These are phyloP conservation scores for Agastache rugosa DNA, from an alignment of 257 asterid genomes.

Conservation along the genomic window DNA sequence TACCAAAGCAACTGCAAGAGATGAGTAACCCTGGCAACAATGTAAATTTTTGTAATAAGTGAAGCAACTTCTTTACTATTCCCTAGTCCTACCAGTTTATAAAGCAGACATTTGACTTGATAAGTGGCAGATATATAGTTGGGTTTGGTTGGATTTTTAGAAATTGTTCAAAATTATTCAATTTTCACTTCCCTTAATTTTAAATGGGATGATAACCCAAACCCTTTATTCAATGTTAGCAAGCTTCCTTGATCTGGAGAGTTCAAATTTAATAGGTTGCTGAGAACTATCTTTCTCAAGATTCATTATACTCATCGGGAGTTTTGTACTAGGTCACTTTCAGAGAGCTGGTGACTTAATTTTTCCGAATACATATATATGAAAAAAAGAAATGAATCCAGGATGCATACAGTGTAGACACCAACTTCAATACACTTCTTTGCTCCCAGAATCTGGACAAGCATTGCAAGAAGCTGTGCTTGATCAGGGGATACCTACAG, in stretches of 20 bases:
- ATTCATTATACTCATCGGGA: not conserved
- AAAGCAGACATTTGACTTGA: conserved; percentile 1
- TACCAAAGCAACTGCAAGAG: conserved; percentile 84
- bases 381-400: conserved; percentile 6
- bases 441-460: conserved; percentile 86
- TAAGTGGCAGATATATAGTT: not conserved
- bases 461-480: conserved; percentile 95
- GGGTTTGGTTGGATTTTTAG: not conserved
- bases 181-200: not conserved
- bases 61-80: not conserved
- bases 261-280: not conserved
- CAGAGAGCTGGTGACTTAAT: not conserved
- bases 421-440: conserved; percentile 93
- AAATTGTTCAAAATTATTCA: not conserved
- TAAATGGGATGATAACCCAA: not conserved
- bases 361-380: not conserved
- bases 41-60: conserved; percentile 6
- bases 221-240: not conserved
- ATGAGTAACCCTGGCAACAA: conserved; percentile 84
- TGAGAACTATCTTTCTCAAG: not conserved
- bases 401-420: conserved; percentile 69
- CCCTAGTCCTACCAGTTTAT: not conserved
- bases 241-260: not conserved
- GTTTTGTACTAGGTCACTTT: not conserved
- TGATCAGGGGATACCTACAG: conserved; percentile 92